Base-by-base conservation (phyloP, 768 basidiomycete genomes). In the Kwoniella sp. region DNA sequence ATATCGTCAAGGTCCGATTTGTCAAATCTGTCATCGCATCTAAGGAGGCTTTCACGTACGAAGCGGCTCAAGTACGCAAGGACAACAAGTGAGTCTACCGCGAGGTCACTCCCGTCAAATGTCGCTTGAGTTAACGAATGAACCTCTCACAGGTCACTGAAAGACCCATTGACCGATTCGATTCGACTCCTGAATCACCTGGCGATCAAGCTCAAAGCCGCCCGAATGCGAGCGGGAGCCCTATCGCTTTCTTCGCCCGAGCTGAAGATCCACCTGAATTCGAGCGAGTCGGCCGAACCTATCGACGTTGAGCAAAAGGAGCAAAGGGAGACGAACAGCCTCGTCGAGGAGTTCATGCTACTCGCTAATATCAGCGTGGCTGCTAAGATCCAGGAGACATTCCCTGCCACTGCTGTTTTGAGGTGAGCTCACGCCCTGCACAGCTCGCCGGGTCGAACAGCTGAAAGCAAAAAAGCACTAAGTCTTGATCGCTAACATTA, bases 261-360 rank as follows among this genome's bases (percentile, higher is more conserved):
- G 84, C 91, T 99, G 80, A 97, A 94, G 80, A 97, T 99, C 67
- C 89, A 97, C 71, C 84, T 98, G 17, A 92, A 96, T 74, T 92
- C 90, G 69, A 84, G 93, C 0, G 96, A 98, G 79, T 91, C 90
- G 0, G 90, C 92, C 1, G 93, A 96, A 70, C 95, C 95, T 0
- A 91, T 97, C 67, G 95, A 97, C 68, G 94, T 99, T 11, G 93
- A 97, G 82, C 93, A 94, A 79, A 98, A 98, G 79, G 89, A 92
- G 73, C 78, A 90, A 75, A 83, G 86, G 29, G 94, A 98, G 82
- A 99, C 96, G 9, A 98, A 98, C 77, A 93, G 91, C 68, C 83
- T 98, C 7, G 96, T 98, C 1, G 96, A 99, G 81, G 96, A 98
- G 80, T 97, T 99, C 82, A 99, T 99, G 96, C 83, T 99, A 69